Conservation (phyloP, 805 yeast species). For the Kuraishia piskuri region DNA sequence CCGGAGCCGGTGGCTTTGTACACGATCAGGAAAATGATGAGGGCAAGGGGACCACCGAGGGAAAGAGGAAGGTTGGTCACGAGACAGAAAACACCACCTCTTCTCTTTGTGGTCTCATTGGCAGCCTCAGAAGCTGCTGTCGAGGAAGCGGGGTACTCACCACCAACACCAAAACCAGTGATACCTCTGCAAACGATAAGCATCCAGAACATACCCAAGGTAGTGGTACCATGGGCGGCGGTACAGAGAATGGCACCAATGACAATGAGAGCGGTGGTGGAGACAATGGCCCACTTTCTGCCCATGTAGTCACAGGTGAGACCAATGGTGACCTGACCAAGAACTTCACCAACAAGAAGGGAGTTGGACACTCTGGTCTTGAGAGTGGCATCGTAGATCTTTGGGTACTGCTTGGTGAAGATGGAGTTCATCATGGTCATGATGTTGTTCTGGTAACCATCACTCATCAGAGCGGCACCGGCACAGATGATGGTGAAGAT, state of each 20-base stretch:
- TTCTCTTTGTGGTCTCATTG: constrained; percentile 47
- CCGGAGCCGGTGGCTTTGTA: constrained; percentile 43
- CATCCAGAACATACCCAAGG: constrained; percentile 70
- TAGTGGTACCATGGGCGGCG: constrained; percentile 53
- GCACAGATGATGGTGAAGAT: constrained; percentile 48
- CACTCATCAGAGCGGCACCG: constrained; percentile 70
- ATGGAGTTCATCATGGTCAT: constrained; percentile 63
- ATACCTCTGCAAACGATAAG: constrained; percentile 65
- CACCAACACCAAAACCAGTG: constrained; percentile 74
- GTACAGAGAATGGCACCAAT: constrained; percentile 61
- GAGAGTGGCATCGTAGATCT: constrained; percentile 31
- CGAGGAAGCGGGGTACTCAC: constrained; percentile 66
- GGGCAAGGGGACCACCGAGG: constrained; percentile 74
- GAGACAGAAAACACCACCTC: constrained; percentile 60
- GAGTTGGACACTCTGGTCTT: constrained; percentile 65
- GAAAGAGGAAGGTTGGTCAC: constrained; percentile 69
- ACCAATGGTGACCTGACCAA: constrained; percentile 65
- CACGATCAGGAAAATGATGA: constrained; percentile 59
- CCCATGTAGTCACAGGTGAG: constrained; percentile 57
- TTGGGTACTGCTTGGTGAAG: constrained; percentile 39
- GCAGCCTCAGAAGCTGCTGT: constrained; percentile 68
- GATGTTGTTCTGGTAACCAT: constrained; percentile 69
- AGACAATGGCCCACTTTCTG: constrained; percentile 61
- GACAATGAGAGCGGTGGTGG: constrained; percentile 53
- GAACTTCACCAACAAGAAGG: constrained; percentile 57